Evolutionary conservation across 2,329 filamentous ascomycete species (phyloP).

Genomic region (Rhynchosporium secalis): DNA sequence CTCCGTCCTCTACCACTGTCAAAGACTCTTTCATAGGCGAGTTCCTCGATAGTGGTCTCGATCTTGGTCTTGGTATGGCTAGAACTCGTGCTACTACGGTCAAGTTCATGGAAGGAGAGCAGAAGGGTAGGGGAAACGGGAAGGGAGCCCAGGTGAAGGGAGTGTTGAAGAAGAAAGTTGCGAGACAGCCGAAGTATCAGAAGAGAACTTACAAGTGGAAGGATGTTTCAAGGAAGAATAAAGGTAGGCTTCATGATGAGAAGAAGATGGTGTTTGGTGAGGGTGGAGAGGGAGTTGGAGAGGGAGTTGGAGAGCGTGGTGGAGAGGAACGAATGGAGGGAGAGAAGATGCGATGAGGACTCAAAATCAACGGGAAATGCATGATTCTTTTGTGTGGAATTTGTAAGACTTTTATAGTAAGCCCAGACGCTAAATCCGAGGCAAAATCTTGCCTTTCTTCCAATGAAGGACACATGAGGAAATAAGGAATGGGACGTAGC

Average conservation of each 20-base stretch:
- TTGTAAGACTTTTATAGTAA: no score
- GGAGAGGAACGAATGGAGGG: no score
- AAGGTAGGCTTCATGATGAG: slow-evolving; percentile 2
- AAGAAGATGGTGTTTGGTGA: neutral
- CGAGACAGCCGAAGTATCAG: slow-evolving; percentile 3
- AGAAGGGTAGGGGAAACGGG: no score
- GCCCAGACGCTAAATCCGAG: no score
- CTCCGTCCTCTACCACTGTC: neutral
- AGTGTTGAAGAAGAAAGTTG: neutral
- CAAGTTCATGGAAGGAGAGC: no score
- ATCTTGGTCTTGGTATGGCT: neutral
- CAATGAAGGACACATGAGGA: no score
- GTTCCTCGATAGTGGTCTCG: neutral
- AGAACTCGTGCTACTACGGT: no score
- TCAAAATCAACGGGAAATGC: no score
- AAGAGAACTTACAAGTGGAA: slow-evolving; percentile 7
- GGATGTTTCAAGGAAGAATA: neutral
- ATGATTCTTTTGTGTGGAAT: no score
- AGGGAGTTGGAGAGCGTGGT: neutral
- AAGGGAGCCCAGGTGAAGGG: neutral
- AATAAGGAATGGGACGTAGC: no score
- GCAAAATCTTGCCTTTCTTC: no score
- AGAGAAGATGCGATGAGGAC: no score
- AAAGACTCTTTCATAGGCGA: neutral
- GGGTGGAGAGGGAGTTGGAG: neutral